Evolutionary conservation across 495 filamentous ascomycete species (phyloP).

Genomic region (Gamarada debralockiae): DNA sequence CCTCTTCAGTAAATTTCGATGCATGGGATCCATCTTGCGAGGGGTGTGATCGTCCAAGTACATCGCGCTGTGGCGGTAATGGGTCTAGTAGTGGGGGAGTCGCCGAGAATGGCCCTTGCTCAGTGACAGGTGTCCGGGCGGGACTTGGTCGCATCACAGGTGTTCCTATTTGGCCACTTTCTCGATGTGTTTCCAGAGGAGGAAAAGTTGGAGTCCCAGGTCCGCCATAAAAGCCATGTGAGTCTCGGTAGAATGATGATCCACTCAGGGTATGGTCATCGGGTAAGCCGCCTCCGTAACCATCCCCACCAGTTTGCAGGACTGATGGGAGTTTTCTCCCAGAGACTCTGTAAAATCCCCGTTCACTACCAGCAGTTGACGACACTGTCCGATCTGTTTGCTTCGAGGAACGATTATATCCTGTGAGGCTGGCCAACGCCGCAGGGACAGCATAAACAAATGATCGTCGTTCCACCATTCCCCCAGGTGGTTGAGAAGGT

Average conservation of each 20-base stretch:
- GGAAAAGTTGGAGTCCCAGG: slow-evolving; percentile 13
- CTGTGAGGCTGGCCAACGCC: slow-evolving; percentile 45
- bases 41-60: slow-evolving; percentile 39
- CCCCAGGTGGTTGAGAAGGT: slow-evolving; percentile 38
- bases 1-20: slow-evolving; percentile 50
- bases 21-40: slow-evolving; percentile 42
- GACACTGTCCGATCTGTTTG: slow-evolving; percentile 26
- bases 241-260: slow-evolving; percentile 46
- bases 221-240: slow-evolving; percentile 38
- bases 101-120: slow-evolving; percentile 31
- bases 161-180: slow-evolving; percentile 16
- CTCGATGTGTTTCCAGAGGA: slow-evolving; percentile 1
- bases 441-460: slow-evolving; percentile 53
- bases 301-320: slow-evolving; percentile 64
- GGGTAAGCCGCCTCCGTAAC: slow-evolving; percentile 50
- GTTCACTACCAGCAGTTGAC: slow-evolving; percentile 41
- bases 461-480: slow-evolving; percentile 28
- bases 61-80: slow-evolving; percentile 29
- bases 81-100: slow-evolving; percentile 14
- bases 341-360: slow-evolving; percentile 54
- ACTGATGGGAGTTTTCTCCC: slow-evolving; percentile 72
- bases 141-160: slow-evolving; percentile 30
- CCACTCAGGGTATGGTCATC: slow-evolving; percentile 37
- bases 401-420: slow-evolving; percentile 42
- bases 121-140: slow-evolving; percentile 32